A percentile compares a stretch with the other conserved stretches of the same genome.
These are phyloP conservation scores for Ogataea neopini DNA, from an alignment of 805 yeast species.

Conservation along the genomic window DNA sequence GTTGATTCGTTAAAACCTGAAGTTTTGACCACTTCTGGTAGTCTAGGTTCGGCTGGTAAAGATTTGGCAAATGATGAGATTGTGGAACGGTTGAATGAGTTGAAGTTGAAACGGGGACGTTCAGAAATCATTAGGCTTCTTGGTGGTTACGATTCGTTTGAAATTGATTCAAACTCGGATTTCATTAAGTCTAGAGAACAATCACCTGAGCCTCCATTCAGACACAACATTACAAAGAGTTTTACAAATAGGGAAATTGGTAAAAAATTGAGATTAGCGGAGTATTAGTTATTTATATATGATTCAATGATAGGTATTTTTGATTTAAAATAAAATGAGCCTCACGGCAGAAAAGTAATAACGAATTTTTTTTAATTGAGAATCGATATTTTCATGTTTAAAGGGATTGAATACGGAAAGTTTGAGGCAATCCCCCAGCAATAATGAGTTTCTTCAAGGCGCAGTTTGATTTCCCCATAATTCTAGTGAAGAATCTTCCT, in stretches of 20 bases:
- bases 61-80: constrained; percentile 20
- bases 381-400: no score
- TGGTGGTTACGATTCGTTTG: constrained; percentile 90
- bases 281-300: constrained; percentile 40
- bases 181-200: constrained; percentile 56
- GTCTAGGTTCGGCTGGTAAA: neutral
- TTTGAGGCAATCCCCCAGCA: no score
- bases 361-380: no score
- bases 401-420: no score
- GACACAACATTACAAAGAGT: constrained; percentile 21
- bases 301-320: no score
- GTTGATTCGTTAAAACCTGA: constrained; percentile 33
- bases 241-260: constrained; percentile 54
- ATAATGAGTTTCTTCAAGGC: constrained; percentile 21
- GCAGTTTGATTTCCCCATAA: constrained; percentile 34
- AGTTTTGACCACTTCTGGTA: neutral
- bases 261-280: constrained; percentile 62
- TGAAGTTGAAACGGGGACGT: constrained; percentile 22
- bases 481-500: constrained; percentile 60
- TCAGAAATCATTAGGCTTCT: constrained; percentile 43
- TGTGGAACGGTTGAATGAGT: constrained; percentile 21
- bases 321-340: no score
- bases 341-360: no score
- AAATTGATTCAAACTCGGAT: constrained; percentile 57
- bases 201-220: constrained; percentile 52